Conservation (phyloP, 2,329 filamentous ascomycete species). For the Taxawa tesnikishii region DNA sequence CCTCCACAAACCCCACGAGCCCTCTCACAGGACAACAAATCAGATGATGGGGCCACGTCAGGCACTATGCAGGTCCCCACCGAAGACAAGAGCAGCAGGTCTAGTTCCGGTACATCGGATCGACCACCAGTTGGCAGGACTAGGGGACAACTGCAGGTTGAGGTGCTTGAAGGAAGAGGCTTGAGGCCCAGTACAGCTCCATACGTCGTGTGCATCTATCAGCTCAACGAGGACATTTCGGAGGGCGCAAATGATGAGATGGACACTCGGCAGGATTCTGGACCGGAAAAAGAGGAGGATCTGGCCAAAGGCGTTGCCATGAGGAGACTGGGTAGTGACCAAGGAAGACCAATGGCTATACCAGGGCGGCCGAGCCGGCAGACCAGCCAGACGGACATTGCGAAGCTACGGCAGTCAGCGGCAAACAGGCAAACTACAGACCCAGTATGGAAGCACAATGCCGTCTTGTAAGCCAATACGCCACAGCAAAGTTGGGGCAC, state of each 20-base stretch:
- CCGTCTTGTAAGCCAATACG: constrained; percentile 64
- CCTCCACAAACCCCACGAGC: constrained; percentile 82
- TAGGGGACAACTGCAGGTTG: constrained; percentile 81
- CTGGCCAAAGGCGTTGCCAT: constrained; percentile 35
- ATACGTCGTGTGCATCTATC: constrained; percentile 93
- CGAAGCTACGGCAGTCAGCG: constrained; percentile 48
- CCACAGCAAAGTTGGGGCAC: neutral
- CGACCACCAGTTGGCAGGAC: constrained; percentile 52
- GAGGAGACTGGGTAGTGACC: constrained; percentile 58
- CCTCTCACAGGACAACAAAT: constrained; percentile 43
- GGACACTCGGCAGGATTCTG: constrained; percentile 11
- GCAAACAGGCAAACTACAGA: constrained; percentile 58
- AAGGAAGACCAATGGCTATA: constrained; percentile 79
- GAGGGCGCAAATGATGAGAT: constrained; percentile 60
- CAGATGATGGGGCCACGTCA: constrained; percentile 12
- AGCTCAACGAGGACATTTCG: constrained; percentile 92
- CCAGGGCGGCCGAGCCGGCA: constrained; percentile 78
- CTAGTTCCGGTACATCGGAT: constrained; percentile 17
- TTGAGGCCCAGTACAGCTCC: constrained; percentile 74
- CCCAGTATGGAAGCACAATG: constrained; percentile 92
- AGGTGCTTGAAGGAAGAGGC: constrained; percentile 74
- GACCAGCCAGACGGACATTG: constrained; percentile 83
- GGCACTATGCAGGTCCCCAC: constrained; percentile 34
- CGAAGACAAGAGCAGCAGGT: constrained; percentile 18
- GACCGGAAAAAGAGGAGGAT: constrained; percentile 43